Evolutionary conservation across 2,329 filamentous ascomycete genomes (phyloP).

Genomic region (Pyrenophora seminiperda): DNA sequence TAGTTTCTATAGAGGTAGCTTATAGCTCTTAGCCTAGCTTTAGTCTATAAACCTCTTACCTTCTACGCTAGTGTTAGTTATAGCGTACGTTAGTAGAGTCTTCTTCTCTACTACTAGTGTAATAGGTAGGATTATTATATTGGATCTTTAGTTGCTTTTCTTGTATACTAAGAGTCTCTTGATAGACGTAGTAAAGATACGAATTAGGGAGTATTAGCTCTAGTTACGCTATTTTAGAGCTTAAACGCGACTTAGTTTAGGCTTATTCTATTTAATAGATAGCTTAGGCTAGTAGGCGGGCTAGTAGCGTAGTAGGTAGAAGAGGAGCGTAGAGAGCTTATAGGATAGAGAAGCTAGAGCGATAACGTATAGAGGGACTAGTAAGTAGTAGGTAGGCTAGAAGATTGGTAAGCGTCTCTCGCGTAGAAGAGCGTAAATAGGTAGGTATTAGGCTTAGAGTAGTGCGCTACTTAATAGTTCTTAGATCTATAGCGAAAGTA

Average conservation of each 20-base stretch:
- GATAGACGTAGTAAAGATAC: background rate
- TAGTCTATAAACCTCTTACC: background rate
- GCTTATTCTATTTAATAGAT: conserved; percentile 1
- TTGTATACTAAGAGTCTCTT: background rate
- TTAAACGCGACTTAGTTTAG: conserved; percentile 1
- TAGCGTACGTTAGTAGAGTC: background rate
- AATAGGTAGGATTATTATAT: no score
- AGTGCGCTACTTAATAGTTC: no score
- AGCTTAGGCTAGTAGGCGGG: background rate
- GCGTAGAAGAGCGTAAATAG: background rate
- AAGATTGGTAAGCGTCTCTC: background rate
- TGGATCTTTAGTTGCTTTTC: background rate
- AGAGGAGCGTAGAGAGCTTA: background rate
- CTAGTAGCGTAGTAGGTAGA: background rate
- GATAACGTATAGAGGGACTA: background rate
- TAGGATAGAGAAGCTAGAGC: background rate
- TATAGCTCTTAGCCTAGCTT: background rate
- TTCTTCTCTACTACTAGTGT: background rate
- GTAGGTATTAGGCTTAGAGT: background rate
- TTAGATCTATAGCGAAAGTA: background rate
- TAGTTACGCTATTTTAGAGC: background rate
- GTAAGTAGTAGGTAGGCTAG: background rate
- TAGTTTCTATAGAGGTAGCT: no score
- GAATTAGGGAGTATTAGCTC: background rate
- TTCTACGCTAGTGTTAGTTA: background rate